Evolutionary conservation across 139 green algal genomes (phyloP).

Genomic region (Tetraselmis striata): DNA sequence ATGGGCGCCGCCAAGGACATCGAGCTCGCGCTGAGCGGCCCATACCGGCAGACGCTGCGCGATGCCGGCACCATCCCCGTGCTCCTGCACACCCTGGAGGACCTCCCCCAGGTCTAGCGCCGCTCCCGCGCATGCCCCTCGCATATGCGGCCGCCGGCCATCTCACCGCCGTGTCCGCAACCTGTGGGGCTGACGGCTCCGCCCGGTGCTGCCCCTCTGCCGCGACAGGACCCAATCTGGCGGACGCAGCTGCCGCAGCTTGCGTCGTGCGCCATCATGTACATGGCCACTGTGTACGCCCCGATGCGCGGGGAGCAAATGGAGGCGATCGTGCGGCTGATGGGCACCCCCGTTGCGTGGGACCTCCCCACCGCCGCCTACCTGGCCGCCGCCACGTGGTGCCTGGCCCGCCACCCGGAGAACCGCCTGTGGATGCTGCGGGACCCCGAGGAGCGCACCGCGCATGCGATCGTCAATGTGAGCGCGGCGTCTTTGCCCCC

Average conservation of each 20-base stretch:
- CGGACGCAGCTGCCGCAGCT: background rate
- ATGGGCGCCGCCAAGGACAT: background rate
- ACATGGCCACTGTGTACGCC: background rate
- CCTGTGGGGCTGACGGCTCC: too few relatives aligned
- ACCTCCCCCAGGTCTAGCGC: background rate
- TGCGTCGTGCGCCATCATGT: background rate
- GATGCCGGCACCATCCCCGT: background rate
- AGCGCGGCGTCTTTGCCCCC: background rate
- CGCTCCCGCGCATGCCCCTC: too few relatives aligned
- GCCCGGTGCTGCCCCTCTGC: too few relatives aligned
- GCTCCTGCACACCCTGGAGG: background rate
- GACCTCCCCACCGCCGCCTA: background rate
- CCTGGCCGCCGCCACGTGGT: background rate
- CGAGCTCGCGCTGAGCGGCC: background rate
- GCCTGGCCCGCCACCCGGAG: background rate
- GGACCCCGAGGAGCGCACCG: background rate
- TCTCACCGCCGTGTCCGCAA: too few relatives aligned
- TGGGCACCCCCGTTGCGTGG: background rate
- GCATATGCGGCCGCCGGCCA: too few relatives aligned
- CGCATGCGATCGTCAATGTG: background rate
- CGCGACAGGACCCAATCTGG: background rate
- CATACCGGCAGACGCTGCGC: background rate
- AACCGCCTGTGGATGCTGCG: background rate
- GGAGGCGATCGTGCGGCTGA: background rate
- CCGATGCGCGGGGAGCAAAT: background rate